phyloP scores from a whole-genome alignment of 2,329 filamentous ascomycete species.

The Pezicula radicicola region DNA sequence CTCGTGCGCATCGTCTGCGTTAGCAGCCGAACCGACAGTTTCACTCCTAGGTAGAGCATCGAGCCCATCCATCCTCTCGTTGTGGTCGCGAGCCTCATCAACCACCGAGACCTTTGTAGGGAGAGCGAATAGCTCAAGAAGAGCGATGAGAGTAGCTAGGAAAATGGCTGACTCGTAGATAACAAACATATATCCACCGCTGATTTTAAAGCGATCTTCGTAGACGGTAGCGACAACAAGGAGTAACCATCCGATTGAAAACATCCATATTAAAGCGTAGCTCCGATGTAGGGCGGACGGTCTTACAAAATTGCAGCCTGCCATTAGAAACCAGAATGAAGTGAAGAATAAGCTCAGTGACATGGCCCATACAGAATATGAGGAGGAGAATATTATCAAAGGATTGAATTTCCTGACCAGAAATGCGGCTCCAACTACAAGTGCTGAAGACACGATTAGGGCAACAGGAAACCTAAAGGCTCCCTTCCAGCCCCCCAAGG shows the following conservation, averaged over 20 bases:
- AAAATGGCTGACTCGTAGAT: slow-evolving; percentile 78
- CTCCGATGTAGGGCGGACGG: slow-evolving; percentile 83
- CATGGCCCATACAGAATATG: slow-evolving; percentile 87
- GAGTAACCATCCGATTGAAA: slow-evolving; percentile 67
- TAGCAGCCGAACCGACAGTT: slow-evolving; percentile 34
- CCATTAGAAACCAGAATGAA: slow-evolving; percentile 77
- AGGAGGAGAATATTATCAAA: slow-evolving; percentile 84
- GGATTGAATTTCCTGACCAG: slow-evolving; percentile 82
- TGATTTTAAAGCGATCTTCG: slow-evolving; percentile 71
- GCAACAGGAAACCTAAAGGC: slow-evolving; percentile 82
- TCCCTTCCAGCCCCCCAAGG: slow-evolving; percentile 74
- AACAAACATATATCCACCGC: slow-evolving; percentile 75
- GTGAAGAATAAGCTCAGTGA: slow-evolving; percentile 79
- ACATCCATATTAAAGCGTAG: slow-evolving; percentile 84
- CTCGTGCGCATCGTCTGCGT: slow-evolving; percentile 23
- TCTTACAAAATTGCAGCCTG: slow-evolving; percentile 73
- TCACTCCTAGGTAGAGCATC: slow-evolving; percentile 28
- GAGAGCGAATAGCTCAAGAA: slow-evolving; percentile 78
- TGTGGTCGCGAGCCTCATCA: slow-evolving; percentile 49
- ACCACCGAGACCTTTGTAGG: slow-evolving; percentile 70
- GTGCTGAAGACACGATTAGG: slow-evolving; percentile 61
- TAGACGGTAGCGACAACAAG: slow-evolving; percentile 71
- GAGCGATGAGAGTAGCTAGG: slow-evolving; percentile 68
- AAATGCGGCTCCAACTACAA: slow-evolving; percentile 71
- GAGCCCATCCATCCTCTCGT: slow-evolving; percentile 39